Conservation (phyloP, 768 basidiomycete genomes). For the Phanerochaete sordida region DNA sequence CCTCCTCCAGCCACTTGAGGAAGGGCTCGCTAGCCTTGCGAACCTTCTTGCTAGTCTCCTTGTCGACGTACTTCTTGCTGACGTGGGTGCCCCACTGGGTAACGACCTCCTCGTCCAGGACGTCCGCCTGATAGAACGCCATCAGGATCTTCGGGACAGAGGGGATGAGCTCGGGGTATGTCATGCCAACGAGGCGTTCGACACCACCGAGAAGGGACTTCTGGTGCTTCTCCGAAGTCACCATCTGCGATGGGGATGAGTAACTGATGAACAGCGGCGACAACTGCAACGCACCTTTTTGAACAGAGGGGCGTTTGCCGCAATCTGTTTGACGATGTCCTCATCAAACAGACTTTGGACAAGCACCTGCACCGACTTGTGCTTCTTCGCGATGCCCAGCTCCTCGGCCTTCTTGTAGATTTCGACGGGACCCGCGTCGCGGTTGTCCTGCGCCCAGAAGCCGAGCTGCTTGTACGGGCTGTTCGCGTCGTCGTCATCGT, state of each 20-base stretch:
- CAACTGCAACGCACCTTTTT: slow-evolving; percentile 57
- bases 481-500: slow-evolving; percentile 82
- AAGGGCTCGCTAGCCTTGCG: slow-evolving; percentile 95
- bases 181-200: slow-evolving; percentile 79
- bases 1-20: slow-evolving; percentile 92
- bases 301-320: slow-evolving; percentile 64
- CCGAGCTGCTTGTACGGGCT: slow-evolving; percentile 85
- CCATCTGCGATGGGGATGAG: slow-evolving; percentile 50
- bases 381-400: slow-evolving; percentile 90
- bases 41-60: slow-evolving; percentile 92
- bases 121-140: slow-evolving; percentile 88
- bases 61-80: slow-evolving; percentile 95
- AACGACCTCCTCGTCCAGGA: slow-evolving; percentile 89
- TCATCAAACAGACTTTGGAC: slow-evolving; percentile 82
- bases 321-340: slow-evolving; percentile 62
- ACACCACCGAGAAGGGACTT: slow-evolving; percentile 92
- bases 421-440: slow-evolving; percentile 53
- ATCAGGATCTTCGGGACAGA: slow-evolving; percentile 89
- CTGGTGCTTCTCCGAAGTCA: slow-evolving; percentile 91
- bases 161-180: slow-evolving; percentile 66
- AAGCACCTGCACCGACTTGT: slow-evolving; percentile 82
- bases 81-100: slow-evolving; percentile 95
- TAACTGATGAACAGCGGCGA: neutral
- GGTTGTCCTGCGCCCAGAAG: slow-evolving; percentile 79
- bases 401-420: slow-evolving; percentile 90